Evolutionary conservation across 176 grass and related monocot species (phyloP), one percentile per base, ranked within the genome.

Genomic region (Oryza coarctata): DNA sequence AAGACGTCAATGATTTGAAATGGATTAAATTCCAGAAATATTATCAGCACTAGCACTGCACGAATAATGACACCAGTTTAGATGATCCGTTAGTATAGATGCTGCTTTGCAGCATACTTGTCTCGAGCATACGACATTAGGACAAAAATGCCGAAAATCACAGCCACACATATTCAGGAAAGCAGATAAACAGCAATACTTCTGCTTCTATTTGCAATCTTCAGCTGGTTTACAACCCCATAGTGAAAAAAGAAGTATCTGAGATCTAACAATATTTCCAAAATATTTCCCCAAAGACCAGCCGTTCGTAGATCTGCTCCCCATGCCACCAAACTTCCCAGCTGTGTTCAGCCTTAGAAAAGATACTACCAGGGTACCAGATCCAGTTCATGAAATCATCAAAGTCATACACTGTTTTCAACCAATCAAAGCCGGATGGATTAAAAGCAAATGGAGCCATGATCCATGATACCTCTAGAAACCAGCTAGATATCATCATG

Each of bases 331-430:
- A 98, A 13, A 91, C 80, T 82, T 98, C 95, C 95, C 95, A 98
- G 76, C 92, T 95, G 63, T 98, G 86, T 66, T 98, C 95, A 82
- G 95, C 82, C 78, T 89, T 98, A 75, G 82, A 81, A 91, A 92
- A 98, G 41, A 95, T 86, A 84, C 82, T 63, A 60, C 90, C 91
- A 8, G 89, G 86, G 83, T 71, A 88, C 95, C 95, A 95, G 63
- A 98, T 98, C 95, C 95, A 98, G 90, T 73, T 95, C 87, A 98
- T 98, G 73, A 98, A 98, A 66, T 93, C 95, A 17, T 98, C 95
- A 49, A 95, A 93, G 79, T 95, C 95, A 76, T 98, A 95, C n/a
- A 98, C 95, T 1, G 95, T 98, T 90, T 98, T 98, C 64, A 98
- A 86, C 95, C 95, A 98, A 87, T 98, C 95, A 83, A 98, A 98